phyloP scores from a whole-genome alignment of 2,329 filamentous ascomycete genomes.

The Fusarium agapanthi region DNA sequence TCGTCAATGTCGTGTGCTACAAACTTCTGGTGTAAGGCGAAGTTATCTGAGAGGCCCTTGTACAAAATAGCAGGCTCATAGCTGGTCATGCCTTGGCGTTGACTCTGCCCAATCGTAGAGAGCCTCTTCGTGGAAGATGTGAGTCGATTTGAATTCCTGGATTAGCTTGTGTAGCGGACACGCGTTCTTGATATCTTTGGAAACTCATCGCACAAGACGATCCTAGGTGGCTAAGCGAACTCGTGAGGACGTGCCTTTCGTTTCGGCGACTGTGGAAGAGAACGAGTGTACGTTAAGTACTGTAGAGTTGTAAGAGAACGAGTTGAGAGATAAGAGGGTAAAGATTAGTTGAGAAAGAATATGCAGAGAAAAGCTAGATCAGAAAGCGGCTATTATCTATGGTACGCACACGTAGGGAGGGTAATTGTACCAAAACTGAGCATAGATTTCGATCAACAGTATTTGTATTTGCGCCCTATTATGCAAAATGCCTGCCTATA shows the following conservation, averaged over 20 bases:
- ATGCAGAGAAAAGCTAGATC: no score
- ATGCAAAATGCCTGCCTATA: constrained; percentile 32
- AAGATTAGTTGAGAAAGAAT: neutral
- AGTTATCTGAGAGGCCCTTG: no score
- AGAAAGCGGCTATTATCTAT: neutral
- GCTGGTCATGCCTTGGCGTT: neutral
- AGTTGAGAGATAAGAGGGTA: neutral
- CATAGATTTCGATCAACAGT: constrained; percentile 1
- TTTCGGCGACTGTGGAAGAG: neutral
- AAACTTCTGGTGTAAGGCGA: neutral
- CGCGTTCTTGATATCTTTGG: no score
- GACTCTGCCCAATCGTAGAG: neutral
- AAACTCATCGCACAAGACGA: neutral
- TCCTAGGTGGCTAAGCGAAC: neutral
- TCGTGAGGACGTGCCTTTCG: neutral
- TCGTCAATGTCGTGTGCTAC: no score
- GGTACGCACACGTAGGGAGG: neutral
- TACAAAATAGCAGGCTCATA: neutral
- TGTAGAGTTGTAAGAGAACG: neutral
- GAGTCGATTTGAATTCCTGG: neutral
- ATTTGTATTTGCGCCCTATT: constrained; percentile 24
- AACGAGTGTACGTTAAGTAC: no score
- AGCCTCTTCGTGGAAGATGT: neutral
- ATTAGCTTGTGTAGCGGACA: neutral
- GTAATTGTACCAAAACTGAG: neutral